These are phyloP conservation scores for Elsinoe australis DNA, from an alignment of 2,329 filamentous ascomycete genomes.

Conservation along the genomic window DNA sequence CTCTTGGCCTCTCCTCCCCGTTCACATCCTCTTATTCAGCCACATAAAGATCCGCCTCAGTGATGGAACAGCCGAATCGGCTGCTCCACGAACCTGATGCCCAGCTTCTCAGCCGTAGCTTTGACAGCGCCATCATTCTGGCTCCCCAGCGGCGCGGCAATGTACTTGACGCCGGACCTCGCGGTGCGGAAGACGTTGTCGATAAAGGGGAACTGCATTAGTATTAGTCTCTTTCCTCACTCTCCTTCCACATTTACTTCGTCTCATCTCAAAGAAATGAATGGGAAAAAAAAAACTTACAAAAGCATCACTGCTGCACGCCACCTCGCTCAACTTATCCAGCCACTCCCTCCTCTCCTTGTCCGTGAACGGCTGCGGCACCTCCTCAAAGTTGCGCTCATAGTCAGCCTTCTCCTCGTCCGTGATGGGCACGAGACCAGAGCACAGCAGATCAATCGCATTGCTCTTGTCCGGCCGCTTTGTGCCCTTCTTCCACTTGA, in stretches of 20 bases:
- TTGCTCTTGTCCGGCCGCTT: constrained; percentile 98
- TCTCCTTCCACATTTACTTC: too few relatives aligned
- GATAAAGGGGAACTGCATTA: constrained; percentile 79
- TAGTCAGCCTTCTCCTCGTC: constrained; percentile 81
- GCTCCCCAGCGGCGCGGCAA: constrained; percentile 84
- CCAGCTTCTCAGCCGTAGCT: constrained; percentile 82
- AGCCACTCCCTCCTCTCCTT: constrained; percentile 86
- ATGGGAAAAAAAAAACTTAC: constrained; percentile 52
- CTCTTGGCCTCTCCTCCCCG: neutral
- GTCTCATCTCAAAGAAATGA: too few relatives aligned
- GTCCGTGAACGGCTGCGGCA: constrained; percentile 71
- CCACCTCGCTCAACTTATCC: constrained; percentile 70
- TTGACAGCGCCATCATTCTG: constrained; percentile 78
- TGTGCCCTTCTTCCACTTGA: constrained; percentile 96
- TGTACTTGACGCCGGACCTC: constrained; percentile 87
- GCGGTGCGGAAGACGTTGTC: constrained; percentile 93
- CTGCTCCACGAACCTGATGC: constrained; percentile 93
- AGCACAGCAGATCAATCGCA: constrained; percentile 90
- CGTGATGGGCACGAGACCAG: constrained; percentile 74
- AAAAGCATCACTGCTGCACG: constrained; percentile 89
- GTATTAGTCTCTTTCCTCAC: too few relatives aligned
- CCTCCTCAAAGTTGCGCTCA: constrained; percentile 82
- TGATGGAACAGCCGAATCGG: constrained; percentile 91
- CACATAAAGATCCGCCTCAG: too few relatives aligned
- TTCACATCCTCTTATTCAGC: too few relatives aligned